Conservation (phyloP, 768 basidiomycete species). For the Porpolomopsis calyptriformis region DNA sequence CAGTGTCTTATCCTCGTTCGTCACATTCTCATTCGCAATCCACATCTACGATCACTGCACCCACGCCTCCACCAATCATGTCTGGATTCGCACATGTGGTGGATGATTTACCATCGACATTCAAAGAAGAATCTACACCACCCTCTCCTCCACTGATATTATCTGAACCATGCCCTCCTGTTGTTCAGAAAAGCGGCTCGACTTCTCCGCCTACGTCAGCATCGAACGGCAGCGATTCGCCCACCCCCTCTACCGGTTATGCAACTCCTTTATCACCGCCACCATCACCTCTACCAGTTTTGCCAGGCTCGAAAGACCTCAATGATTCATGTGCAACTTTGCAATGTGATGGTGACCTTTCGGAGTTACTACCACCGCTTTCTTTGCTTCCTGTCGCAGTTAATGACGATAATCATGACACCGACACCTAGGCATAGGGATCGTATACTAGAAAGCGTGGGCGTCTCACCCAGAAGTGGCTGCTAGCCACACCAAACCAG, state of each 20-base stretch:
- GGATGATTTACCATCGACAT: slow-evolving; percentile 13
- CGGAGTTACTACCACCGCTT: neutral
- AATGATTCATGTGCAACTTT: neutral
- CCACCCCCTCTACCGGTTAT: slow-evolving; percentile 50
- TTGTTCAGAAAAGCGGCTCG: slow-evolving; percentile 14
- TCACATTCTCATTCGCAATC: slow-evolving; percentile 37
- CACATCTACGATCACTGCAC: slow-evolving; percentile 37
- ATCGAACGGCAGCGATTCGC: slow-evolving; percentile 39
- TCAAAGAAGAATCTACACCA: slow-evolving; percentile 22
- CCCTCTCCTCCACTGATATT: slow-evolving; percentile 10
- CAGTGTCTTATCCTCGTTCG: slow-evolving; percentile 16
- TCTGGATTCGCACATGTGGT: slow-evolving; percentile 13
- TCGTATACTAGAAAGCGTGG: neutral
- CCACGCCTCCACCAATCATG: slow-evolving; percentile 27
- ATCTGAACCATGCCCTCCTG: slow-evolving; percentile 1
- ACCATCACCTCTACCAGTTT: slow-evolving; percentile 19
- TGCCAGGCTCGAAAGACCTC: neutral
- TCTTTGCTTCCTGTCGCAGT: neutral
- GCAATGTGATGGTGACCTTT: neutral
- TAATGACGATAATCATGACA: neutral
- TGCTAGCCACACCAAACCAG: no score
- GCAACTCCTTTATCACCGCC: slow-evolving; percentile 34
- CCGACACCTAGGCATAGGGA: neutral
- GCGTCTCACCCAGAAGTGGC: neutral
- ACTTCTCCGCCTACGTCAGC: slow-evolving; percentile 22